Evolutionary conservation across 345 rosid species (phyloP).

Genomic region (Tarenaya hassleriana): DNA sequence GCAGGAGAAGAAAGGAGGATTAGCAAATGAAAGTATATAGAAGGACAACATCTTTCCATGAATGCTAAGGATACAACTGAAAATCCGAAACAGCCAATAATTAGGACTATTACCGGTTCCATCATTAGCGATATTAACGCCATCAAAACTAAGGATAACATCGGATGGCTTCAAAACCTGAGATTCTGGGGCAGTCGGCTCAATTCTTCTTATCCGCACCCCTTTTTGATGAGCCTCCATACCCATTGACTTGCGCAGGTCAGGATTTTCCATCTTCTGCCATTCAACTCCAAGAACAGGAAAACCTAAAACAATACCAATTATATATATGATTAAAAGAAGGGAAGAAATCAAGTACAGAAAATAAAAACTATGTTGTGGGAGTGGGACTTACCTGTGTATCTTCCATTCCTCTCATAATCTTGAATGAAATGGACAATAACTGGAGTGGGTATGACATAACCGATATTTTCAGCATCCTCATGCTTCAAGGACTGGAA

Average conservation of each 20-base stretch:
- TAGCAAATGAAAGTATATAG: no score
- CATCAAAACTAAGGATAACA: conserved; percentile 79
- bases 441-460: conserved; percentile 93
- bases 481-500: conserved; percentile 93
- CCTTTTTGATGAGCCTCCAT: conserved; percentile 82
- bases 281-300: conserved; percentile 93
- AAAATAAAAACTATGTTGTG: conserved; percentile 3
- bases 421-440: conserved; percentile 77
- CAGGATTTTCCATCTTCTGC: conserved; percentile 99
- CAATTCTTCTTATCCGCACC: conserved; percentile 83
- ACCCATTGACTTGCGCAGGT: conserved; percentile 69
- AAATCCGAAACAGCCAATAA: no score
- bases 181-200: conserved; percentile 88
- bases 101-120: conserved; percentile 68
- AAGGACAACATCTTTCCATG: neutral
- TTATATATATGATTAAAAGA: conserved; percentile 1
- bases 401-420: conserved; percentile 78
- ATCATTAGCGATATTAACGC: conserved; percentile 81
- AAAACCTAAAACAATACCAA: conserved; percentile 46
- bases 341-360: conserved; percentile 1
- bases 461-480: conserved; percentile 91
- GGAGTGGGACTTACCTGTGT: conserved; percentile 50
- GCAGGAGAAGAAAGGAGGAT: no score
- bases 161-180: conserved; percentile 78
- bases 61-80: neutral